A percentile compares a stretch with the other conserved stretches of the same genome.
Conservation (phyloP, 2,329 filamentous ascomycete genomes). For the Penicillium sp. region DNA sequence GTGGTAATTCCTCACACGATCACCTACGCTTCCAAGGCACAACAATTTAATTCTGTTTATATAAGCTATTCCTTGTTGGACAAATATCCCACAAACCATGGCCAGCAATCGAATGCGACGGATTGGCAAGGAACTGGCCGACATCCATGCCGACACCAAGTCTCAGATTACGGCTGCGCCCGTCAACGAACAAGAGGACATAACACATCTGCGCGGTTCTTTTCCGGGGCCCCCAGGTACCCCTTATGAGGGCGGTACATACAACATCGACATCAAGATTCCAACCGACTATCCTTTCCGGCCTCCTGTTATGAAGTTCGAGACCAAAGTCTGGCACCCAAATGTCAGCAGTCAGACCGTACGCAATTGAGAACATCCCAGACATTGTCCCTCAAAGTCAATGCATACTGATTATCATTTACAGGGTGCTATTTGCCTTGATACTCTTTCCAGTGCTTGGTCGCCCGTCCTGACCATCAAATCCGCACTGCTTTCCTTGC, state of each 20-base stretch:
- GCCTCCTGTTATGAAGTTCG: slow-evolving; percentile 85
- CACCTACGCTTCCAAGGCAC: not conserved
- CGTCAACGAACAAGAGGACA: slow-evolving; percentile 62
- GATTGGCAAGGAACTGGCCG: slow-evolving; percentile 51
- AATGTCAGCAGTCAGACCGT: slow-evolving; percentile 95
- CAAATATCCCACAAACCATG: slow-evolving; percentile 41
- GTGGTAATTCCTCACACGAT: not conserved
- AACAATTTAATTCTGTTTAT: not conserved
- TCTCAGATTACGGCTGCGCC: slow-evolving; percentile 74
- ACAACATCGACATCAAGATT: slow-evolving; percentile 79
- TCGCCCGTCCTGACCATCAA: slow-evolving; percentile 96
- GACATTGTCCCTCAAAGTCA: not conserved
- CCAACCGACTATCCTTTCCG: slow-evolving; percentile 91
- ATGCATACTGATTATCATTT: not conserved
- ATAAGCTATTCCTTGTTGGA: not conserved
- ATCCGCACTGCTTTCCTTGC: slow-evolving; percentile 86
- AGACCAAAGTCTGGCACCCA: slow-evolving; percentile 94
- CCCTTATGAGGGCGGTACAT: slow-evolving; percentile 86
- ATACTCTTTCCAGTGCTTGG: slow-evolving; percentile 87
- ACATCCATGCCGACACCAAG: slow-evolving; percentile 62
- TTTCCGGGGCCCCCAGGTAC: slow-evolving; percentile 89
- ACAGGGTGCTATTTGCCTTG: slow-evolving; percentile 93
- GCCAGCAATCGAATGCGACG: slow-evolving; percentile 59
- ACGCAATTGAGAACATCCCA: slow-evolving; percentile 38
- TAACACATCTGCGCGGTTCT: slow-evolving; percentile 79